Base-by-base conservation (phyloP, 2,329 filamentous ascomycete genomes). In the Bipolaris bicolor region DNA sequence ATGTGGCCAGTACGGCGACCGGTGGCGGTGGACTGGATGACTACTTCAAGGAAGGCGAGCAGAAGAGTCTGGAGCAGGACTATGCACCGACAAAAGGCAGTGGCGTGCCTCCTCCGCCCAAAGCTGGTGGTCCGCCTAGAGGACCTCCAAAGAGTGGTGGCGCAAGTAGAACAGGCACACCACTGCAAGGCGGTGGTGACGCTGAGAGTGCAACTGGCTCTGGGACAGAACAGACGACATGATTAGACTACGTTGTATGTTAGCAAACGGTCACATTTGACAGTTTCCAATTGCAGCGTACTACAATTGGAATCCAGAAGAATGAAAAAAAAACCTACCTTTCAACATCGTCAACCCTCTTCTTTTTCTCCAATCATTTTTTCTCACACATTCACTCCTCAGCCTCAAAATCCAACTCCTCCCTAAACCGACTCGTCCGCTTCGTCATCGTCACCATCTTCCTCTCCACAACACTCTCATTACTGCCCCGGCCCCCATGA, bases 31-130 rank as follows among this genome's bases (percentile, higher is more conserved):
- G 71, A 1, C 50, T 81, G 59, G 79, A 81, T 58, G 78, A 78
- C 45, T 81, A 80, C 49, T 79, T 81, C 68, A 75, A 75, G 41
- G 79, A 81, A 63, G 78, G 78, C 41, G 79, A 81, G 63, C 67
- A 75, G 65, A 80, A 80, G 69, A 80, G 78, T 49, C 66, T 70
- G 47, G 74, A 79, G 62, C 63, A 78, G 43, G 78, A 80, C 49
- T 74, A 67, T 63, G 71, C 70, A 55, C 71, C 75, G 1, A 73
- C 68, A 52, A 72, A 71, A 56, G 55, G 62, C 20, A 64, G 71
- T 33, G 65, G 61, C 22, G 66, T 74, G 41, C 72, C 75, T 24
- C 77, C 77, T 22, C 75, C 75, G 22, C 76, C 76, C 15, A 77
- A 74, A 51, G 61, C 57, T 18, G 74, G 73, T 6, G 72, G 71